Evolutionary conservation across 177 flowering plant genomes (phyloP).

Genomic region (Tripterygium wilfordii): DNA sequence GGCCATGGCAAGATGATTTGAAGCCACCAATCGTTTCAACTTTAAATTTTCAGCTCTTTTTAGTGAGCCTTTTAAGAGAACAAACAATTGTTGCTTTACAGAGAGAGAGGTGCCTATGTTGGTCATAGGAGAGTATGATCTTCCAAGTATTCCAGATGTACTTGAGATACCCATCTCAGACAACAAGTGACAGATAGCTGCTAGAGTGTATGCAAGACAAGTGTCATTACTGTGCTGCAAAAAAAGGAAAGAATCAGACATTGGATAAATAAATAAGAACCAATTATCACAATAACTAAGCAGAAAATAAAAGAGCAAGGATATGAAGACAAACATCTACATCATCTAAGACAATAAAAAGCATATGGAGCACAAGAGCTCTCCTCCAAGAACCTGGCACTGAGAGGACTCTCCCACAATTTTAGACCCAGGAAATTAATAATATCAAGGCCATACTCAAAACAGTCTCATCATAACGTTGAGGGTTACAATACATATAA

Average conservation of each 20-base stretch:
- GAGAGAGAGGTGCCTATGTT: slow-evolving; percentile 60
- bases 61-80: slow-evolving; percentile 68
- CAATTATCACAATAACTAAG: too few relatives aligned
- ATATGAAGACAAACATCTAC: too few relatives aligned
- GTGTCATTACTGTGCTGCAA: slow-evolving; percentile 85
- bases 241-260: slow-evolving; percentile 8
- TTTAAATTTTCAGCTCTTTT: slow-evolving; percentile 85
- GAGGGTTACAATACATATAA: too few relatives aligned
- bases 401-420: too few relatives aligned
- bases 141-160: slow-evolving; percentile 65
- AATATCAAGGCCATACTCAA: too few relatives aligned
- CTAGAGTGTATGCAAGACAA: slow-evolving; percentile 82
- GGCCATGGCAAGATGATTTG: slow-evolving; percentile 85
- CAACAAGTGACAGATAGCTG: slow-evolving; percentile 79
- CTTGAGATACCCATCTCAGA: slow-evolving; percentile 72
- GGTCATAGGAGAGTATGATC: slow-evolving; percentile 54
- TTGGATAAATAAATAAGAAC: too few relatives aligned
- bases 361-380: too few relatives aligned
- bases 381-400: too few relatives aligned
- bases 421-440: too few relatives aligned
- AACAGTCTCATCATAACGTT: too few relatives aligned
- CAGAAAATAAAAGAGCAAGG: background rate
- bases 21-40: slow-evolving; percentile 69
- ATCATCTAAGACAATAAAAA: too few relatives aligned
- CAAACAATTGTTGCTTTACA: slow-evolving; percentile 74